Base-by-base conservation (phyloP, 2,329 filamentous ascomycete species). In the Ophiostoma pallidulum region DNA sequence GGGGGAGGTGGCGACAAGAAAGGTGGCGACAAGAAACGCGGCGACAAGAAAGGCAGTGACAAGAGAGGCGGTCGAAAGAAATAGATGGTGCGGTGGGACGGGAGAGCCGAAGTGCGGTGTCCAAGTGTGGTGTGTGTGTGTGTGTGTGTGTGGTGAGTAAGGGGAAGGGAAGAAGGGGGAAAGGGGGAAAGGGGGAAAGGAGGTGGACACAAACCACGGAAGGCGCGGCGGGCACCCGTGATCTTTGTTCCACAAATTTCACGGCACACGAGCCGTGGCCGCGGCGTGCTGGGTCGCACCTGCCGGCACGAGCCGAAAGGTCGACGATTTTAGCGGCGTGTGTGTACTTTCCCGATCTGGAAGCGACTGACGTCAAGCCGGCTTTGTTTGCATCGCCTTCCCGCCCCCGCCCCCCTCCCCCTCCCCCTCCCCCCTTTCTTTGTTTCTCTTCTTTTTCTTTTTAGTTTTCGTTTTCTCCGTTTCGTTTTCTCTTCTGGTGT, bases 1-100 rank as follows among this genome's bases (percentile, higher is more conserved):
- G 43, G 45, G 1, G 52, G 49, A 0, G 54, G 57, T 14, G 51
- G 43, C 4, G 14, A 14, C 12, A 33, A 33, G 12, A 12, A 57
- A 12, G 35, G 58, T 3, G 62, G 60, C 0, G 47, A 54, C 6
- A 54, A 48, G 8, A 54, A 33, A 33, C 7, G n/a, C 31, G 31
- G 31, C 31, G 31, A 33, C 31, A 33, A n/a, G 12, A 33, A 33
- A 12, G n/a, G 12, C 5, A 12, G n/a, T n/a, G n/a, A n/a, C n/a
- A n/a, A n/a, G n/a, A n/a, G n/a, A 12, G 7, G 14, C 13, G 24
- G 24, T 5, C 31, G 31, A n/a, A 33, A 33, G 31, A 33, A 33
- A 12, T 33, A 33, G 31, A 28, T 5, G 24, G 24, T n/a, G 24
- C 6, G 31, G n/a, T 33, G 12, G 6, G 7, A 33, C 7, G 31